Evolutionary conservation across 148 eudicot species (phyloP).

Genomic region (Mesembryanthemum crystallinum): DNA sequence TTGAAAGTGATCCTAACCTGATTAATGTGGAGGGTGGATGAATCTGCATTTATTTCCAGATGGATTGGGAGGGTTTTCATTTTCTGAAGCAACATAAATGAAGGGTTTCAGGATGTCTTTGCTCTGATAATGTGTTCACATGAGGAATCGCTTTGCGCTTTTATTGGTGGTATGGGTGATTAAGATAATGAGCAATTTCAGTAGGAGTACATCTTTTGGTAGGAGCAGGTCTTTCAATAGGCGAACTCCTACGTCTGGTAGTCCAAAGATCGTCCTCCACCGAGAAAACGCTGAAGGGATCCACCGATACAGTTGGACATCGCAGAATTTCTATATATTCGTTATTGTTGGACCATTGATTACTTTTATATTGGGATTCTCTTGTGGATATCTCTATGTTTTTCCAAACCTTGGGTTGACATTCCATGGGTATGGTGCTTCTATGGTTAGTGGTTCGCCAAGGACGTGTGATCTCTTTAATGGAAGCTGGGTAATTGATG

Average conservation of each 20-base stretch:
- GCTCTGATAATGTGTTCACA: conserved; percentile 6
- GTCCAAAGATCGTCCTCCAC: conserved; percentile 35
- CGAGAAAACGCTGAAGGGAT: conserved; percentile 20
- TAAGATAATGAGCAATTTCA: conserved; percentile 19
- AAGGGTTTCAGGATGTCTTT: conserved; percentile 12
- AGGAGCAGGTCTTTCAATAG: conserved; percentile 47
- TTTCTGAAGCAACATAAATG: conserved; percentile 12
- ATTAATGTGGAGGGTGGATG: conserved; percentile 11
- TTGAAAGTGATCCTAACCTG: conserved; percentile 6
- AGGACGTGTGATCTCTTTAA: conserved; percentile 44
- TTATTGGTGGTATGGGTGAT: conserved; percentile 18
- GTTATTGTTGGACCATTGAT: conserved; percentile 41
- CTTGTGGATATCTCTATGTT: conserved; percentile 42
- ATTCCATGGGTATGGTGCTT: conserved; percentile 30
- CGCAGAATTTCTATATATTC: conserved; percentile 30
- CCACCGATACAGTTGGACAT: conserved; percentile 30
- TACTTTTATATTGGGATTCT: conserved; percentile 41
- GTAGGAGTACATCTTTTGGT: conserved; percentile 31
- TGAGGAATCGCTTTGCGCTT: conserved; percentile 16
- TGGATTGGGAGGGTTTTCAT: background rate
- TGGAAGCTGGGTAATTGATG: conserved; percentile 52
- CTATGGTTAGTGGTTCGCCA: conserved; percentile 2
- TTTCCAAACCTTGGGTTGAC: conserved; percentile 37
- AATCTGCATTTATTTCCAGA: background rate
- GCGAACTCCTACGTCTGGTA: conserved; percentile 32